These are phyloP conservation scores for Boletus rex-veris DNA, from an alignment of 768 basidiomycete species.

Conservation along the genomic window DNA sequence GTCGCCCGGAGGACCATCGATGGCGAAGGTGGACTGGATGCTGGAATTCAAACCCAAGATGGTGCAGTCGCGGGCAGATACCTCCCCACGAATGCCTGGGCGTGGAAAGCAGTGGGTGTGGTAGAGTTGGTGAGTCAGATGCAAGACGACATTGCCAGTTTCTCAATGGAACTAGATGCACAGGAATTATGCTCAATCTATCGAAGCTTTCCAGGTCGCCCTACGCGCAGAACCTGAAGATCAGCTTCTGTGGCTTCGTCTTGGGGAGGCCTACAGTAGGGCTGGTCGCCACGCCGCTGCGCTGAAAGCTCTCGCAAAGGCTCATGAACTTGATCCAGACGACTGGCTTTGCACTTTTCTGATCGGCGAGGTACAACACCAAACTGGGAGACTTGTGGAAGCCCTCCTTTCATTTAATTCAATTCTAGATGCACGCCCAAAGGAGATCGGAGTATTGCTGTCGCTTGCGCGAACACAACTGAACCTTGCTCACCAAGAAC, in stretches of 20 bases:
- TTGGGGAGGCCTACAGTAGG: constrained; percentile 88
- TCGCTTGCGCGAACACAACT: constrained; percentile 72
- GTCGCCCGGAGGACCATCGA: constrained; percentile 92
- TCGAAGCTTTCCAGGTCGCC: constrained; percentile 82
- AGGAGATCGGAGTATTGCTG: constrained; percentile 69
- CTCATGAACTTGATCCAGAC: constrained; percentile 64
- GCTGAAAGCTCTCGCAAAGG: constrained; percentile 77
- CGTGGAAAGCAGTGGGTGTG: constrained; percentile 94
- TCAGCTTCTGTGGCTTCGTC: constrained; percentile 78
- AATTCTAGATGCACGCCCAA: constrained; percentile 53
- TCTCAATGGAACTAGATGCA: constrained; percentile 45
- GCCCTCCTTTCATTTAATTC: constrained; percentile 64
- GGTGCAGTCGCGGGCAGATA: constrained; percentile 43
- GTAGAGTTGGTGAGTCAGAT: constrained; percentile 74
- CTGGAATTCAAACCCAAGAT: constrained; percentile 47
- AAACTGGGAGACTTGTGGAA: constrained; percentile 70
- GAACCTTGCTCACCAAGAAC: constrained; percentile 63
- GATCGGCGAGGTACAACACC: constrained; percentile 79
- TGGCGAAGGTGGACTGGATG: constrained; percentile 80
- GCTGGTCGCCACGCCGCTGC: constrained; percentile 88
- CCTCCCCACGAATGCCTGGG: constrained; percentile 86
- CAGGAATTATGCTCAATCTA: constrained; percentile 67
- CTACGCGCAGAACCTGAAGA: constrained; percentile 77
- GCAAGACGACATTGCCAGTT: background rate
- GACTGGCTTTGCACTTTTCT: constrained; percentile 86